Evolutionary conservation across 2,329 filamentous ascomycete genomes (phyloP).

Genomic region (Sporothrix protearum): DNA sequence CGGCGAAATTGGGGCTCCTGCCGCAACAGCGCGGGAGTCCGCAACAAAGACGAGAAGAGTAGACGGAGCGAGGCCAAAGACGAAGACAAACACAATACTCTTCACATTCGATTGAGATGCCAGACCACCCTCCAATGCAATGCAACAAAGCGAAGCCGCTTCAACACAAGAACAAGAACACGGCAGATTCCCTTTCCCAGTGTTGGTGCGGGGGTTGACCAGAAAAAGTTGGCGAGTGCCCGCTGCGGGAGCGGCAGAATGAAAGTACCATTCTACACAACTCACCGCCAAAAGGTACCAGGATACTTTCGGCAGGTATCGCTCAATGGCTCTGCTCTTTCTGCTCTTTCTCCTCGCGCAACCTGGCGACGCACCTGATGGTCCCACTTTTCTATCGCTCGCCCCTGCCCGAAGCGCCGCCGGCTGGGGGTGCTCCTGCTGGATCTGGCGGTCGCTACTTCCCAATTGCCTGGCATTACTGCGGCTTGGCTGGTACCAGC

Average conservation of each 20-base stretch:
- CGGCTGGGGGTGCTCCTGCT: conserved; percentile 3
- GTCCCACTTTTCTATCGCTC: conserved; percentile 23
- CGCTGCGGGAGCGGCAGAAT: not conserved
- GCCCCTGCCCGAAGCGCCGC: conserved; percentile 26
- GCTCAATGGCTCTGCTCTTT: not conserved
- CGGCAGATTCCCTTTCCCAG: conserved; percentile 1
- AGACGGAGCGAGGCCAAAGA: not conserved
- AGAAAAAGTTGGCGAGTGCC: conserved; percentile 17
- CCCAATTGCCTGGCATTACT: conserved; percentile 3
- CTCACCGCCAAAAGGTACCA: not conserved
- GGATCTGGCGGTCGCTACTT: conserved; percentile 6
- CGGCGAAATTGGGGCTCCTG: conserved; percentile 9
- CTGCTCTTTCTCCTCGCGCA: conserved; percentile 7
- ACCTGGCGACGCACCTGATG: conserved; percentile 14
- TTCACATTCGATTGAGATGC: not conserved
- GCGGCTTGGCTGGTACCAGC: conserved; percentile 4
- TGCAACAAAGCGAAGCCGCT: conserved; percentile 12
- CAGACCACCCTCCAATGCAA: not conserved
- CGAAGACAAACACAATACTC: not conserved
- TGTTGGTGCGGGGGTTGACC: conserved; percentile 5
- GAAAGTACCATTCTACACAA: not conserved
- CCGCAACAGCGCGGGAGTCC: not conserved
- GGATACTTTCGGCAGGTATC: conserved; percentile 10
- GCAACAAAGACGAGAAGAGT: not conserved
- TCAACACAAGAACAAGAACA: not conserved